Evolutionary conservation across 2,329 filamentous ascomycete genomes (phyloP).

Genomic region (Myriosclerotinia scirpicola): DNA sequence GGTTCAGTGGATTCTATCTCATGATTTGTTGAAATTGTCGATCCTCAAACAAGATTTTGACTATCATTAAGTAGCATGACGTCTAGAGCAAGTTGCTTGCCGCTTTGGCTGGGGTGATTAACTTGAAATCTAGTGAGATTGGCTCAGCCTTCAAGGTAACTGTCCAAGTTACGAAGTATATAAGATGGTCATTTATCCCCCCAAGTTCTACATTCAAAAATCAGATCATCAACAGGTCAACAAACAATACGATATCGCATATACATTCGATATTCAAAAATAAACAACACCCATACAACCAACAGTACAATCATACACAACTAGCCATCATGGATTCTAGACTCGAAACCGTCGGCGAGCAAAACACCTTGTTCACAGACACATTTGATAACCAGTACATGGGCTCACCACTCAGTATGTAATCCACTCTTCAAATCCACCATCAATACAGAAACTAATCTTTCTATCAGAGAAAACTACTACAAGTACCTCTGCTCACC

Average conservation of each 20-base stretch:
- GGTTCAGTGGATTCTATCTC: too few relatives aligned
- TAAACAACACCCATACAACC: neutral
- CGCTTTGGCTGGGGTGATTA: neutral
- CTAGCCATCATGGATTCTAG: conserved; percentile 6
- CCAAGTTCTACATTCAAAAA: neutral
- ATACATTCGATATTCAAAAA: neutral
- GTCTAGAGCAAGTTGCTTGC: neutral
- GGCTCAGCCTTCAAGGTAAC: neutral
- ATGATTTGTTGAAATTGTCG: neutral
- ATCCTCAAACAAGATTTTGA: neutral
- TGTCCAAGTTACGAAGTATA: conserved; percentile 3
- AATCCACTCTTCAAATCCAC: neutral
- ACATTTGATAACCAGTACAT: neutral
- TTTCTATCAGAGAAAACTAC: neutral
- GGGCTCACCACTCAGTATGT: conserved; percentile 10
- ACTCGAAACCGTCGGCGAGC: neutral
- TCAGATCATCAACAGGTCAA: neutral
- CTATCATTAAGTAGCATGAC: conserved; percentile 5
- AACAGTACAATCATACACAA: neutral
- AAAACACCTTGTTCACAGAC: neutral
- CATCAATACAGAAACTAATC: neutral
- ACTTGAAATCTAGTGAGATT: neutral
- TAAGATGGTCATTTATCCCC: neutral
- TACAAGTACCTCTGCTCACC: neutral
- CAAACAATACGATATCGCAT: neutral